Evolutionary conservation across 257 asterid genomes (phyloP).

Genomic region (Fraxinus pennsylvanica): DNA sequence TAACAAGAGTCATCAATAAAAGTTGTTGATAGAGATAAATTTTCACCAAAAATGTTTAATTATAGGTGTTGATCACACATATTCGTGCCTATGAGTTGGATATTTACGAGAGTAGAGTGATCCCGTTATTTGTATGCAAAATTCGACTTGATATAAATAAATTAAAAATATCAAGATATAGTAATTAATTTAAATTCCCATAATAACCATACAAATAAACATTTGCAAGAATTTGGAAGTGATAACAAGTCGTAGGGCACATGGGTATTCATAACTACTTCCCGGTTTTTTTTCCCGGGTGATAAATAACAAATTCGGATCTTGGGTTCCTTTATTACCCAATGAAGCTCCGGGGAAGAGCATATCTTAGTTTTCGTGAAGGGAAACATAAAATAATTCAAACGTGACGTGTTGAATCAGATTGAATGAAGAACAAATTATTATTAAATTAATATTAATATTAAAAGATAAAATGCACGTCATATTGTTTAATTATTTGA

Average conservation of each 20-base stretch:
- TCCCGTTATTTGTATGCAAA: background rate
- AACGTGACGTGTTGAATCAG: too few species aligned
- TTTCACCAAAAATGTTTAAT: too few species aligned
- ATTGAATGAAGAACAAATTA: too few species aligned
- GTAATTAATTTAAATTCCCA: background rate
- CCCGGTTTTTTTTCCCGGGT: background rate
- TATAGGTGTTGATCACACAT: too few species aligned
- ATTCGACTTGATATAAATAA: too few species aligned
- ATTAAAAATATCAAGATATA: too few species aligned
- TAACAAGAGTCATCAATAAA: too few species aligned
- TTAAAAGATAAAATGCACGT: background rate
- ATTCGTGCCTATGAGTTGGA: too few species aligned
- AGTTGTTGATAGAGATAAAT: too few species aligned
- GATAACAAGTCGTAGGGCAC: background rate
- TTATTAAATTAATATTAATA: too few species aligned
- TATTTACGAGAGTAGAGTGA: background rate
- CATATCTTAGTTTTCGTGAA: background rate
- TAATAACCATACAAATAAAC: background rate
- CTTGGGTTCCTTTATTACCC: background rate
- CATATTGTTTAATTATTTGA: background rate
- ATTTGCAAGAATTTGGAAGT: background rate
- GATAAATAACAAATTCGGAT: background rate
- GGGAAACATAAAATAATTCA: too few species aligned
- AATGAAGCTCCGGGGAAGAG: background rate
- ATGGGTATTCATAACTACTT: background rate